Evolutionary conservation across 1,139 yeast species (phyloP), one percentile per base, ranked within the genome.

Genomic region (Zygosaccharomyces sapae): DNA sequence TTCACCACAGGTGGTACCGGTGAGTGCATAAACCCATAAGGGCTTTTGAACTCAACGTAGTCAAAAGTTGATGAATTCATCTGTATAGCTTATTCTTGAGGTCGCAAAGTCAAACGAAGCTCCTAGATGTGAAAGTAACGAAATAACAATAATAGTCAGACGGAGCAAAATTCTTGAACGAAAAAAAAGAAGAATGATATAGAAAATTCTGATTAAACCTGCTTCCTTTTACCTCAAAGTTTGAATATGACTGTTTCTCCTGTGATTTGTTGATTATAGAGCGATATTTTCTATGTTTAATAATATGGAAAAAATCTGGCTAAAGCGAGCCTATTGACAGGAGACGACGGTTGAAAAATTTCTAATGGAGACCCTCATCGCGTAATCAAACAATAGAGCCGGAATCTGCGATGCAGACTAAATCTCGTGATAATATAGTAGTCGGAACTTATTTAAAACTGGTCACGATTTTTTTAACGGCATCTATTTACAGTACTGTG

Each of bases 21-120:
- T 18, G 58, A 44, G 41, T 51, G 54, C 59, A 58, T 54, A 38
- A 52, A 57, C 45, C 56, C 55, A 33, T 39, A 53, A 18, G 50
- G 46, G 25, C 52, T 44, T 41, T 51, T 52, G 35, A 46, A 29
- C 38, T 46, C 55, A 25, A 44, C 39, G 36, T 46, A 46, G 31
- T 50, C 52, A 29, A 50, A 48, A 7, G 42, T 41, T 16, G 49
- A 42, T 33, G 43, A 41, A 12, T 44, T 44, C 43, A 39, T 38
- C 22, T 13, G 20, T 25, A 30, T 20, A 4, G 30, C n/a, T 24
- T 20, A 10, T 27, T 16, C 13, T 25, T 9, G 13, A 25, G 5
- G 8, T 9, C 22, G 19, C 9, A 20, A 25, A n/a, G 25, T n/a
- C 22, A 20, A 20, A 19, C n/a, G 7, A 16, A n/a, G 12, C 5